Evolutionary conservation across 108 stramenopile species (phyloP).

Genomic region (Nitzschia sp.): DNA sequence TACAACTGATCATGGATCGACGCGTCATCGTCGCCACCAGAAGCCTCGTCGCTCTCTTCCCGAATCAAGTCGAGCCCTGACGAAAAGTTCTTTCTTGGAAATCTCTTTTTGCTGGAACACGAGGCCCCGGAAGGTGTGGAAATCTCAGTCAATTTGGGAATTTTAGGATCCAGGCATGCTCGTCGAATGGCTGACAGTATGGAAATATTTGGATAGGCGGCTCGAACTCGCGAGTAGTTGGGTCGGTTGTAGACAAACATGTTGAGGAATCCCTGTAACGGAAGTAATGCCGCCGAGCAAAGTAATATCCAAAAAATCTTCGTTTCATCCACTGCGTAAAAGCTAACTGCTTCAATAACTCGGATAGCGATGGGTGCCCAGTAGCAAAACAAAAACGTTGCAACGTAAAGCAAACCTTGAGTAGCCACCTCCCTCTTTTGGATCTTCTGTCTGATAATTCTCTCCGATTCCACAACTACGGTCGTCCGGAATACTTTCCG

Average conservation of each 20-base stretch:
- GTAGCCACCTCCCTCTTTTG: slow-evolving; percentile 12
- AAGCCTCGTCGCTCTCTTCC: not conserved
- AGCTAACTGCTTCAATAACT: slow-evolving; percentile 28
- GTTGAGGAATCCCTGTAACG: slow-evolving; percentile 64
- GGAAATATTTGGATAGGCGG: slow-evolving; percentile 2
- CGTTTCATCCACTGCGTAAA: slow-evolving; percentile 3
- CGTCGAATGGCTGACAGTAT: not conserved
- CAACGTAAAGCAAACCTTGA: slow-evolving; percentile 19
- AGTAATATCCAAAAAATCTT: slow-evolving; percentile 33
- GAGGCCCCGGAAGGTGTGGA: not conserved
- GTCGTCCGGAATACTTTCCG: slow-evolving; percentile 4
- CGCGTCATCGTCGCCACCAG: not conserved
- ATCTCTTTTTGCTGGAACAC: not conserved
- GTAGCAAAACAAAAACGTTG: slow-evolving; percentile 19
- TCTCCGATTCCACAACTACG: not conserved
- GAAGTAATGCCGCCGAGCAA: slow-evolving; percentile 45
- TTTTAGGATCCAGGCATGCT: slow-evolving; percentile 12
- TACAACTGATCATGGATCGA: no score
- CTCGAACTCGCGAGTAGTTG: slow-evolving; percentile 40
- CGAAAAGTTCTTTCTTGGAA: not conserved
- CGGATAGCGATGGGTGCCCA: not conserved
- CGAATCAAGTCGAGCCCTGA: not conserved
- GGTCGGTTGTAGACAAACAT: slow-evolving; percentile 55
- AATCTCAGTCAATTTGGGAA: slow-evolving; percentile 14
- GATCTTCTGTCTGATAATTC: slow-evolving; percentile 1